A percentile compares a stretch with the other conserved stretches of the same genome.
Evolutionary conservation across 148 eudicot species (phyloP).

Genomic region (Limonium bicolor): DNA sequence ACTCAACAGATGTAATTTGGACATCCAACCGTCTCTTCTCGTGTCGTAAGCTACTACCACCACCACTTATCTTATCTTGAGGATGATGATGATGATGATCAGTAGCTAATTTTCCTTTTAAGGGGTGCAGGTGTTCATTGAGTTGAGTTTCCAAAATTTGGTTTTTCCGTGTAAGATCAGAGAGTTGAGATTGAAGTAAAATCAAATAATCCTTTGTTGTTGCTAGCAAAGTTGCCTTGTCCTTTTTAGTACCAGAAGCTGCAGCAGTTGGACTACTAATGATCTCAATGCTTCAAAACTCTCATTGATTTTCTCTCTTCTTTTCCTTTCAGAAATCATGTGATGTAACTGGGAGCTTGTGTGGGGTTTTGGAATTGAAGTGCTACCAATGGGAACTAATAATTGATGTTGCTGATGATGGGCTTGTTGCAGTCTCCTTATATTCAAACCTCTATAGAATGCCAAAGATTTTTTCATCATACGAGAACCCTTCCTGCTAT

Average conservation of each 20-base stretch:
- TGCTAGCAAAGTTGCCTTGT: conserved; percentile 63
- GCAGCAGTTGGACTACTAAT: conserved; percentile 52
- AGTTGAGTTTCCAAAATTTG: conserved; percentile 31
- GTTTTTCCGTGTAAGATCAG: conserved; percentile 29
- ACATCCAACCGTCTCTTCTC: conserved; percentile 17
- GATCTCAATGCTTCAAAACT: conserved; percentile 68
- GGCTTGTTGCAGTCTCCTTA: conserved; percentile 4
- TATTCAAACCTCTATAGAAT: conserved; percentile 25
- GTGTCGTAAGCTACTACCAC: background rate
- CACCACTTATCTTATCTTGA: background rate
- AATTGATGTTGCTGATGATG: conserved; percentile 15
- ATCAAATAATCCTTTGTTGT: conserved; percentile 49
- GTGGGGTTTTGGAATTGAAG: no score
- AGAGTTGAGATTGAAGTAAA: conserved; percentile 41
- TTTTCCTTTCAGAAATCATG: conserved; percentile 66
- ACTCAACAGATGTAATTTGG: conserved; percentile 15
- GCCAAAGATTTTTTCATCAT: conserved; percentile 30
- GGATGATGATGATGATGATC: background rate
- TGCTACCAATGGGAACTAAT: conserved; percentile 1
- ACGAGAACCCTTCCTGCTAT: no score
- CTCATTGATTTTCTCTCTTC: conserved; percentile 79
- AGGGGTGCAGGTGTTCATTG: background rate
- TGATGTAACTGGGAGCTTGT: conserved; percentile 68
- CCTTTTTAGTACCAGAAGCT: conserved; percentile 27
- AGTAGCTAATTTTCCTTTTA: background rate